A percentile compares a stretch with the other conserved stretches of the same genome.
These are phyloP conservation scores for Tympanopsis confertula DNA, from an alignment of 2,329 filamentous ascomycete genomes.

Conservation along the genomic window DNA sequence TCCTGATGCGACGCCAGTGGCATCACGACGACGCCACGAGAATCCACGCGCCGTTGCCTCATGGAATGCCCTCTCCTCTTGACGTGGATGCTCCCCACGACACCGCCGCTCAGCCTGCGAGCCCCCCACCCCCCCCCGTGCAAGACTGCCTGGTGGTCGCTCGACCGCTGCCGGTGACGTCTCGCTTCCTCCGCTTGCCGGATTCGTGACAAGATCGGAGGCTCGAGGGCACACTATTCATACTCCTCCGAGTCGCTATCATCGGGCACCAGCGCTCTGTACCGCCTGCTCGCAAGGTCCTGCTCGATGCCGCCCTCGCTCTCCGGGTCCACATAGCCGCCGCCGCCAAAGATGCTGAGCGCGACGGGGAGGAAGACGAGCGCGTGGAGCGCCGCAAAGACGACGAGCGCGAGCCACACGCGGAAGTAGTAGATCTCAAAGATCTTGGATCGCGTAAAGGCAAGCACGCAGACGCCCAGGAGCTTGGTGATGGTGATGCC, in stretches of 20 bases:
- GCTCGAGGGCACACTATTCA: constrained; percentile 8
- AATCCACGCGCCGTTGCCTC: too few relatives aligned
- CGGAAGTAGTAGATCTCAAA: constrained; percentile 99
- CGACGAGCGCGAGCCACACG: constrained; percentile 83
- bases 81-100: too few relatives aligned
- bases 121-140: too few relatives aligned
- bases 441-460: constrained; percentile 93
- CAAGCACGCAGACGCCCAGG: constrained; percentile 79
- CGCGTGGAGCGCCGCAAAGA: constrained; percentile 81
- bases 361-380: constrained; percentile 85
- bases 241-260: constrained; percentile 68
- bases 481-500: constrained; percentile 95
- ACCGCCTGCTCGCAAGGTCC: constrained; percentile 69
- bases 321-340: constrained; percentile 79
- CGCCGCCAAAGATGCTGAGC: constrained; percentile 73
- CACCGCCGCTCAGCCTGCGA: too few relatives aligned
- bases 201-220: too few relatives aligned
- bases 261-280: constrained; percentile 65
- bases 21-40: too few relatives aligned
- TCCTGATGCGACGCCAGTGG: too few relatives aligned
- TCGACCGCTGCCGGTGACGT: too few relatives aligned
- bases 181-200: too few relatives aligned
- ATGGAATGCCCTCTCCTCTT: too few relatives aligned
- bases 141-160: too few relatives aligned
- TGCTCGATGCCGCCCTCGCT: constrained; percentile 80